Conservation (phyloP, 306 rosid species). For the Trifolium repens region DNA sequence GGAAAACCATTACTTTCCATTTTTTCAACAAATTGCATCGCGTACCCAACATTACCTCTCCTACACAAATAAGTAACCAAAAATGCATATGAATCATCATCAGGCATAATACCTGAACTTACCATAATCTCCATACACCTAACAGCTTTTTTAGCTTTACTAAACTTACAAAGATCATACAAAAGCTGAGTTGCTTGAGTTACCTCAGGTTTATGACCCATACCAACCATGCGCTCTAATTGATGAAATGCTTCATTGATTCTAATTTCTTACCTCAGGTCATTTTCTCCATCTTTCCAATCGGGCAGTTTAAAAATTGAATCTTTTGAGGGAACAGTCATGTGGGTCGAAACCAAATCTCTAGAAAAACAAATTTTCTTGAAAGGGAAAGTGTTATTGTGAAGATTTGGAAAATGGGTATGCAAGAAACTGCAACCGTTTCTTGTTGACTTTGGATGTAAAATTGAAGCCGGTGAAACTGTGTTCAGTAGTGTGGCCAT, state of each 20-base stretch:
- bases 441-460: conserved; percentile 50
- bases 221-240: conserved; percentile 65
- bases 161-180: conserved; percentile 80
- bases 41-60: conserved; percentile 85
- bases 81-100: conserved; percentile 67
- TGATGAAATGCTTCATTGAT: conserved; percentile 70
- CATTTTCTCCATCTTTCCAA: conserved; percentile 69
- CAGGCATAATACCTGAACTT: conserved; percentile 71
- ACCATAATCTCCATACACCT: conserved; percentile 83
- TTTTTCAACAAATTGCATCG: conserved; percentile 86
- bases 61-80: conserved; percentile 79
- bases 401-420: conserved; percentile 54
- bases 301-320: conserved; percentile 65
- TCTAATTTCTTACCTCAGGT: conserved; percentile 58
- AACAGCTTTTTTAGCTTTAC: conserved; percentile 67
- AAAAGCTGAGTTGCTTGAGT: conserved; percentile 78
- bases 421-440: conserved; percentile 54
- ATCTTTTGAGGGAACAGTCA: conserved; percentile 65
- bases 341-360: conserved; percentile 66
- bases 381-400: conserved; percentile 45
- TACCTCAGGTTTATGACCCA: conserved; percentile 79
- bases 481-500: conserved; percentile 66
- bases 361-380: conserved; percentile 65
- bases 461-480: conserved; percentile 52
- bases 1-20: conserved; percentile 76